These are phyloP conservation scores for Starmerella lactis-condensi DNA, from an alignment of 805 yeast genomes.

Conservation along the genomic window DNA sequence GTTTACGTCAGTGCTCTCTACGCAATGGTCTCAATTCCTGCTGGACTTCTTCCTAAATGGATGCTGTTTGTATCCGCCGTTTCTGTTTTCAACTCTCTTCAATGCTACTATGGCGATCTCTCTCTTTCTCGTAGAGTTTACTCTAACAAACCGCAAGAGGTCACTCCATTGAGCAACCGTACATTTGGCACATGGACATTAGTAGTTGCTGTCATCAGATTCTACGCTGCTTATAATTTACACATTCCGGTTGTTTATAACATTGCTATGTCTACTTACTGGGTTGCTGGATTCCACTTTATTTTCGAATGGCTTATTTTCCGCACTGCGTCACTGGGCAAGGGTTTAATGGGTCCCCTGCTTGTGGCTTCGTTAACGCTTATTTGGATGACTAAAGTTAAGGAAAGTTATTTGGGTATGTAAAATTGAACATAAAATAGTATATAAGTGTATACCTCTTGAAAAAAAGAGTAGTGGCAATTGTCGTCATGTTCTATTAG, in stretches of 20 bases:
- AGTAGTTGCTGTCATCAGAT: constrained; percentile 63
- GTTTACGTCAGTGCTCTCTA: no score
- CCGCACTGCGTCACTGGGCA: constrained; percentile 65
- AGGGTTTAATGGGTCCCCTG: constrained; percentile 78
- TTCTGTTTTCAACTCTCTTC: constrained; percentile 78
- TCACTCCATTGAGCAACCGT: constrained; percentile 57
- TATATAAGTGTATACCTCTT: no score
- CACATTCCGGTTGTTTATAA: constrained; percentile 53
- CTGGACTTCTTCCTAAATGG: constrained; percentile 58
- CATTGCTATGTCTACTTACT: constrained; percentile 60
- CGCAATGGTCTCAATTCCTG: constrained; percentile 7
- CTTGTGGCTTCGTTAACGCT: constrained; percentile 58
- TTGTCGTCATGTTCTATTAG: not conserved
- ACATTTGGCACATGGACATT: constrained; percentile 98
- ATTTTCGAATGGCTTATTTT: constrained; percentile 62
- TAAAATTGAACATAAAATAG: no score
- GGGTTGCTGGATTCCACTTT: constrained; percentile 72
- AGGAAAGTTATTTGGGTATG: no score
- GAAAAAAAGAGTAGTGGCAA: not conserved
- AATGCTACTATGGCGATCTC: constrained; percentile 61
- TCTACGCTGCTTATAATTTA: constrained; percentile 69
- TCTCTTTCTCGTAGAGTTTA: constrained; percentile 66
- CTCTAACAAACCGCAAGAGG: constrained; percentile 40
- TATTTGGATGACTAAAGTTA: constrained; percentile 48
- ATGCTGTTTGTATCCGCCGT: constrained; percentile 65